Evolutionary conservation across 1,139 yeast species (phyloP), one percentile per base, ranked within the genome.

Genomic region (Geotrichum siamense): DNA sequence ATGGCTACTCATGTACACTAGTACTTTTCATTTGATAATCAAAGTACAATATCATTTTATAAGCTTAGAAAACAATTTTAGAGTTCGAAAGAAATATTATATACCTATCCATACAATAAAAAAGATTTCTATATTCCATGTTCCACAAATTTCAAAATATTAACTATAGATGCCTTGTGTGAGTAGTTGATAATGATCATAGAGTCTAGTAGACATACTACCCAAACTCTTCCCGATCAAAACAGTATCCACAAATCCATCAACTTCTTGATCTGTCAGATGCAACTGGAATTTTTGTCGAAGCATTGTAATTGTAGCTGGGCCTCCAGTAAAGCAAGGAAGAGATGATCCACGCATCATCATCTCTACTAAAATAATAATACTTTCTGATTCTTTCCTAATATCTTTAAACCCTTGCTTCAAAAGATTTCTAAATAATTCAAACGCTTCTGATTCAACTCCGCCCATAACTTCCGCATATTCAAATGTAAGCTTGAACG

Each of bases 251-350:
- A 89, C 95, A 62, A 80, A 89, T 1, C 65, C 65, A 51, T 82
- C 94, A 41, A 79, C 72, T 45, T 87, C 96, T 1, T 74, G 71
- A 35, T 86, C 96, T 25, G 73, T 66, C 41, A 91, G 61, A 32
- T 84, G 82, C 13, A 83, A 63, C 58, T 85, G 96, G 51, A 91
- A 74, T 55, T 98, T 71, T 59, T 86, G 96, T 44, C 75, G 74
- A 47, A 91, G 63, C 49, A 83, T 78, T 6, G 78, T 75, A 44
- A 93, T 80, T 0, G 97, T 87, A 38, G 82, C 79, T 1, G 77
- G 82, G 0, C 96, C 96, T 38, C 83, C 83, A 44, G 79, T 80
- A 66, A 91, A 91, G 59, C 98, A 91, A 0, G 98, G 97, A 42
- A 91, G 71, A 42, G 71, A 74, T 2, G 96, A 86, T 51, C 89